phyloP scores from a whole-genome alignment of 441 rosid species.

The Gossypium schwendimanii region DNA sequence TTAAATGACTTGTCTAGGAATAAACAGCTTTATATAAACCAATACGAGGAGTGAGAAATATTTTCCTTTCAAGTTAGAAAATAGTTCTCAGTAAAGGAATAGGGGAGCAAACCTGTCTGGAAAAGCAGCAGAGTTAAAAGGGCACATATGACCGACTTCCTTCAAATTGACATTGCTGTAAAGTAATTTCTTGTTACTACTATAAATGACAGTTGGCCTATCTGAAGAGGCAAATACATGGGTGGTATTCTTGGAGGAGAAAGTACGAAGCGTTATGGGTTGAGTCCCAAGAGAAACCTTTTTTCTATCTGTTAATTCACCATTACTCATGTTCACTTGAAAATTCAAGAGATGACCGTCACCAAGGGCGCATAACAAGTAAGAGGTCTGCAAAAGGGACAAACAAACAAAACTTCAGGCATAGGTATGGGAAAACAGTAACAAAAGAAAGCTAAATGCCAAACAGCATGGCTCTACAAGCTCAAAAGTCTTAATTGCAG shows the following conservation, averaged over 20 bases:
- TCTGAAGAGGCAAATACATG: slow-evolving; percentile 98
- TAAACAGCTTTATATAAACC: not conserved
- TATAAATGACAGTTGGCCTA: slow-evolving; percentile 95
- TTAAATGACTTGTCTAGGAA: not conserved
- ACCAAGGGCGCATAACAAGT: slow-evolving; percentile 96
- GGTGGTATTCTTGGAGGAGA: slow-evolving; percentile 81
- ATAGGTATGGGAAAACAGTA: not conserved
- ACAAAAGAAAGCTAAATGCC: not conserved
- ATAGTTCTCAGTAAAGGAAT: not conserved
- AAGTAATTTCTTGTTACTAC: slow-evolving; percentile 92
- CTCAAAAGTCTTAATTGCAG: not conserved
- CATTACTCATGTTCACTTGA: slow-evolving; percentile 64
- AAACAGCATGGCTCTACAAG: not conserved
- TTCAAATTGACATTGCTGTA: slow-evolving; percentile 94
- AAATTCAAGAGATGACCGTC: slow-evolving; percentile 94
- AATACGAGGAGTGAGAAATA: not conserved
- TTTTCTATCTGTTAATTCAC: slow-evolving; percentile 79
- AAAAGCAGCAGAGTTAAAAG: slow-evolving; percentile 95
- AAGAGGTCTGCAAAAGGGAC: slow-evolving; percentile 49
- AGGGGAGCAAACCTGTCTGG: slow-evolving; percentile 66
- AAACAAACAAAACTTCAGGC: not conserved
- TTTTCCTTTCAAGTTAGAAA: not conserved
- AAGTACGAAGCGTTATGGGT: slow-evolving; percentile 93
- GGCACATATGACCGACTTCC: slow-evolving; percentile 99
- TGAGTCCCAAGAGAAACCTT: slow-evolving; percentile 95